Base-by-base conservation (phyloP, 2,329 filamentous ascomycete species). In the Cladosporium austrohemisphaericum region DNA sequence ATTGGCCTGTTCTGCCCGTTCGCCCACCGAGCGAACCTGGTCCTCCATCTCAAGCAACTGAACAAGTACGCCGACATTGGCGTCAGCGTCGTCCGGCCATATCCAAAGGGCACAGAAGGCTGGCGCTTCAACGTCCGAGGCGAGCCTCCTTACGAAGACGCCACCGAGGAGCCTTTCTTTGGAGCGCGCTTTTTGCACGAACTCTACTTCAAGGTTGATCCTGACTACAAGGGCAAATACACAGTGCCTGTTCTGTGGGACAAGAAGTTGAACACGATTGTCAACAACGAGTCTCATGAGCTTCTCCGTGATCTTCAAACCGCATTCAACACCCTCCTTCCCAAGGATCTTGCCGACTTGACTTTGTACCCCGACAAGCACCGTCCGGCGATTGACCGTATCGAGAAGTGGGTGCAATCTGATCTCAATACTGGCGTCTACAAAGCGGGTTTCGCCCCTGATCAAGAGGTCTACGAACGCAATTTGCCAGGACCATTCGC, bases 81-180 rank as follows among this genome's bases (percentile, higher is more conserved):
- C 5, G 58, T 82, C 16, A 80, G 77, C 1, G 69, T 84, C 3
- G 80, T 85, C 1, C 78, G 78, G 55, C 77, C 83, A 0, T 86
- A 85, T 53, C 83, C 83, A 0, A 86, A 86, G 60, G 81, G 82
- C 26, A 84, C 80, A 78, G 78, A 79, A 0, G 81, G 80, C 11
- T 83, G 79, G 79, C 70, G 72, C 23, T 85, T 86, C 56, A 65
- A 65, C 33, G 55, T 61, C n/a, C 37, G 51, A 13, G 76, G 80
- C 0, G 65, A 65, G 2, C 68, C 70, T 0, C 62, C 76, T 48
- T 58, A 76, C 75, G 14, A 76, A 72, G 13, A 60, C 18, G 76
- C 83, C 5, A 84, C 81, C 0, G 71, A 76, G 3, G 83, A 86
- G 59, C 72, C 76, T 23, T 69, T 85, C 4, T 85, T 80, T 55